phyloP scores from a whole-genome alignment of 768 basidiomycete species.

The Leucocoprinus sp. region DNA sequence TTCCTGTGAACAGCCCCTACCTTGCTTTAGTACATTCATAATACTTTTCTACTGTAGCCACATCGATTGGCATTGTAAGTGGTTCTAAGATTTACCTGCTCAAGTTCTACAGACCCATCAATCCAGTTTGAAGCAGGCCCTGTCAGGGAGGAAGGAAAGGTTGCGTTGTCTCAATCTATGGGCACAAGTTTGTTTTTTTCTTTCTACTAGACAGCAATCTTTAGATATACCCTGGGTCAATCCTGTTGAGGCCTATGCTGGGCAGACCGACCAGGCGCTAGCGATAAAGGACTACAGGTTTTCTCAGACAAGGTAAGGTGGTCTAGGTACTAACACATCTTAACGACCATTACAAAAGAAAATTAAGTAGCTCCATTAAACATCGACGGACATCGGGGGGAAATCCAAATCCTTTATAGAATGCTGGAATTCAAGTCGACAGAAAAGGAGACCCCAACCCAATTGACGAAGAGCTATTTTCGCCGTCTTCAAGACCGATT shows the following conservation, averaged over 20 bases:
- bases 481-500: conserved; percentile 48
- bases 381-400: conserved; percentile 44
- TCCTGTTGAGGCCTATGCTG: conserved; percentile 77
- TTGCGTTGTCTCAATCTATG: conserved; percentile 27
- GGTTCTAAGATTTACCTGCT: conserved; percentile 81
- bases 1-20: conserved; percentile 27
- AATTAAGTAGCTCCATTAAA: conserved; percentile 39
- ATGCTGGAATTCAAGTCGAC: conserved; percentile 54
- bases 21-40: too few species aligned
- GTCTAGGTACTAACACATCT: conserved; percentile 60
- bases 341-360: conserved; percentile 71
- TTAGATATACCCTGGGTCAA: conserved; percentile 83
- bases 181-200: conserved; percentile 12
- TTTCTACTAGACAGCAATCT: conserved; percentile 17
- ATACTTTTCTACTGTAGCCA: too few species aligned
- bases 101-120: too few species aligned
- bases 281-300: conserved; percentile 70
- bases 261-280: conserved; percentile 55
- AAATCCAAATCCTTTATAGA: conserved; percentile 54
- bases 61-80: too few species aligned
- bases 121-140: too few species aligned
- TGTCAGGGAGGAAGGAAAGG: conserved; percentile 83
- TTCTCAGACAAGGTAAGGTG: conserved; percentile 37
- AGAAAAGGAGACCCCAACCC: conserved; percentile 45
- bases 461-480: conserved; percentile 22